A percentile compares a stretch with the other conserved stretches of the same genome.
phyloP scores from a whole-genome alignment of 768 basidiomycete genomes.

The Termitomyces sp. region DNA sequence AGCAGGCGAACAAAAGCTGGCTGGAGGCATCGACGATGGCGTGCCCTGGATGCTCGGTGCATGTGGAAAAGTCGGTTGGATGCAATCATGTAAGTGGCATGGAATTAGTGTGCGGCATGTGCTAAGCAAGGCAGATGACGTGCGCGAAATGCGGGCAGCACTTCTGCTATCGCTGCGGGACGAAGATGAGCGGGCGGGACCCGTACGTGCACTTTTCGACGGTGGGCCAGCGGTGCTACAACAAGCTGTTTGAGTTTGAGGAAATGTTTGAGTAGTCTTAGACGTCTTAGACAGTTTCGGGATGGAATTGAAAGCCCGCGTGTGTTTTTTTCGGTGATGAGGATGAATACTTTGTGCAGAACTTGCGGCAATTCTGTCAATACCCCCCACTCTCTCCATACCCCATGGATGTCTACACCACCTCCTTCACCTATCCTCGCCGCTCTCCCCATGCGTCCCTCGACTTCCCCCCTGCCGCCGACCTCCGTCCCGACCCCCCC shows the following conservation, averaged over 20 bases:
- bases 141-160: slow-evolving; percentile 71
- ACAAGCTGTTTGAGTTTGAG: slow-evolving; percentile 58
- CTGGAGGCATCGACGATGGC: slow-evolving; percentile 59
- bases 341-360: slow-evolving; percentile 1
- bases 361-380: slow-evolving; percentile 43
- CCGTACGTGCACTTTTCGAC: slow-evolving; percentile 71
- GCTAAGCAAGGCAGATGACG: slow-evolving; percentile 51
- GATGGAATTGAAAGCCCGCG: slow-evolving; percentile 34
- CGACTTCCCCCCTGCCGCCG: slow-evolving; percentile 48
- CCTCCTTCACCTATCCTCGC: slow-evolving; percentile 90
- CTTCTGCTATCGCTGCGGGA: slow-evolving; percentile 80
- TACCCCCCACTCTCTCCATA: slow-evolving; percentile 45
- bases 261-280: slow-evolving; percentile 6
- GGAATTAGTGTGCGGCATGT: background rate
- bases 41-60: slow-evolving; percentile 69
- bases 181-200: slow-evolving; percentile 36
- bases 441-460: slow-evolving; percentile 65
- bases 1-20: slow-evolving; percentile 71
- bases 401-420: slow-evolving; percentile 91
- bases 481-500: slow-evolving; percentile 35
- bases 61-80: slow-evolving; percentile 72
- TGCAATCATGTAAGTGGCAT: slow-evolving; percentile 77
- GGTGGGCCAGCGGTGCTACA: slow-evolving; percentile 47
- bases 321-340: slow-evolving; percentile 20
- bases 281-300: slow-evolving; percentile 12